These are phyloP conservation scores for Neofusicoccum laricinum DNA, from an alignment of 2,329 filamentous ascomycete species.

Conservation along the genomic window DNA sequence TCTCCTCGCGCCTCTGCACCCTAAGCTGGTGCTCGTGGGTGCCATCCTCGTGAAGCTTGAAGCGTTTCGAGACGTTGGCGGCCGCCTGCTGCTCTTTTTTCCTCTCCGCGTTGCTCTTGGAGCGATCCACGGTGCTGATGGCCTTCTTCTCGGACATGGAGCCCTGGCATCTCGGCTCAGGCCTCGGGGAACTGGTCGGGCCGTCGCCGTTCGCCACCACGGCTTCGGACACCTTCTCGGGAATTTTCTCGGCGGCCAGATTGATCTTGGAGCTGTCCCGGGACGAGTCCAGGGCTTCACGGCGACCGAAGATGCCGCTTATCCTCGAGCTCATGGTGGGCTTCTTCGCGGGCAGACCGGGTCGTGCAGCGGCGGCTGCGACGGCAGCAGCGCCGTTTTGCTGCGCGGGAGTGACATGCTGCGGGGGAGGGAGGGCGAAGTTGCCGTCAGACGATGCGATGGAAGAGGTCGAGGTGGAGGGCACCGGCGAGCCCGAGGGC, in stretches of 20 bases:
- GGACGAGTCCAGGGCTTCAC: constrained; percentile 24
- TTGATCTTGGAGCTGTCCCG: constrained; percentile 27
- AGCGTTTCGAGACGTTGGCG: constrained; percentile 42
- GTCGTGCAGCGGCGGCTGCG: constrained; percentile 31
- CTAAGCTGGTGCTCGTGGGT: constrained; percentile 86
- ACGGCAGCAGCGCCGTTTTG: constrained; percentile 23
- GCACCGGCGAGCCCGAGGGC: constrained; percentile 30
- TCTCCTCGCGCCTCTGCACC: constrained; percentile 88
- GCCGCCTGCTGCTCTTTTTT: constrained; percentile 25
- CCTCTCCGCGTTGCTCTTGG: constrained; percentile 22
- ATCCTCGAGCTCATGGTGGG: constrained; percentile 43
- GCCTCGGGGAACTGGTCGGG: constrained; percentile 23
- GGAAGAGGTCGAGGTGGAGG: constrained; percentile 37
- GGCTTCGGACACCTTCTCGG: constrained; percentile 29
- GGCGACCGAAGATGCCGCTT: constrained; percentile 37
- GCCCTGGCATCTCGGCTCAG: constrained; percentile 28
- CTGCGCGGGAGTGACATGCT: constrained; percentile 20
- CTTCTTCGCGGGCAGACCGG: constrained; percentile 29
- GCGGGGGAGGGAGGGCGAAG: constrained; percentile 28
- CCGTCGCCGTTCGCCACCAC: constrained; percentile 28
- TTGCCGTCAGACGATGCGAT: constrained; percentile 35
- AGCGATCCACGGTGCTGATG: background rate
- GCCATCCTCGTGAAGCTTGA: constrained; percentile 61
- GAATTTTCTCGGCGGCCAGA: constrained; percentile 16
- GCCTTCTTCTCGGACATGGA: constrained; percentile 26